Evolutionary conservation across 148 eudicot genomes (phyloP).

Genomic region (Fagopyrum tataricum): DNA sequence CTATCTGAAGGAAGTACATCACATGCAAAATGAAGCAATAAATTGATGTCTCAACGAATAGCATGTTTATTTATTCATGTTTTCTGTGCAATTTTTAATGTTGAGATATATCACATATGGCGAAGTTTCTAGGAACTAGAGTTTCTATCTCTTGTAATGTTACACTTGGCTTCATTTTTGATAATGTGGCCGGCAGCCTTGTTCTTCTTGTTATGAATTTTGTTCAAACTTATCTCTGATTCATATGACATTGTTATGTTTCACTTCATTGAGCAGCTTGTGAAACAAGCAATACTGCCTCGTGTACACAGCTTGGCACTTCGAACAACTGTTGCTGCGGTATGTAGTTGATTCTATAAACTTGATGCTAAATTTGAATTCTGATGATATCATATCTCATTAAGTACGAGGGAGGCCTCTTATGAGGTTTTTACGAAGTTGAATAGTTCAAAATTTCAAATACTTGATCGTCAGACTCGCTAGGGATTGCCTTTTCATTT

Average conservation of each 20-base stretch:
- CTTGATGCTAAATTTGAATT: background rate
- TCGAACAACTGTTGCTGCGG: constrained; percentile 95
- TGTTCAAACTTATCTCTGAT: background rate
- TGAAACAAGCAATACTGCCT: constrained; percentile 73
- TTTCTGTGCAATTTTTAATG: background rate
- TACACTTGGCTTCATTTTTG: background rate
- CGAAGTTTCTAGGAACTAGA: background rate
- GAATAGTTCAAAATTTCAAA: background rate
- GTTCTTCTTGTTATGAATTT: background rate
- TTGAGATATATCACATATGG: background rate
- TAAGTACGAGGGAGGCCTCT: background rate
- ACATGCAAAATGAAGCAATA: background rate
- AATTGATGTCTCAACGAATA: background rate
- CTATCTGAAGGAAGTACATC: background rate
- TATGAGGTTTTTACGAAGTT: background rate
- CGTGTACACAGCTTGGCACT: constrained; percentile 95
- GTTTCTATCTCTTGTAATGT: too few relatives aligned
- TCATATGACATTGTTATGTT: background rate
- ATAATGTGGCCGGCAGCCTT: background rate
- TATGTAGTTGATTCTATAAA: constrained; percentile 23
- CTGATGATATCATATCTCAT: background rate
- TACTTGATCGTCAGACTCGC: background rate
- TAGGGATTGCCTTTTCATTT: background rate
- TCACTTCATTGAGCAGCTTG: constrained; percentile 41
- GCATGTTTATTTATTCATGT: background rate